Conservation (phyloP, 2,329 filamentous ascomycete genomes). For the Huntiella omanensis region DNA sequence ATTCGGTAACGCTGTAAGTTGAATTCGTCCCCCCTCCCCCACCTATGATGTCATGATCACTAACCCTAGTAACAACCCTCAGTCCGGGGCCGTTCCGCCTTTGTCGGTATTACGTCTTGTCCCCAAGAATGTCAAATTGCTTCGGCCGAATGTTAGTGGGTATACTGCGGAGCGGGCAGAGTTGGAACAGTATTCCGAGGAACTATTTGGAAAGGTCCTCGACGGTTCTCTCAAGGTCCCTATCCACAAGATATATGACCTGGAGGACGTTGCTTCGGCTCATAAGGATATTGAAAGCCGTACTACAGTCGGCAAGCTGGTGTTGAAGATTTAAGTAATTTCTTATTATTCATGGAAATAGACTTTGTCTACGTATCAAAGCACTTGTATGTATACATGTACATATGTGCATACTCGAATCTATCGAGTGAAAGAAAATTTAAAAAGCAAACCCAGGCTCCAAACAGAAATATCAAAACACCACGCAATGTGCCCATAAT, state of each 20-base stretch:
- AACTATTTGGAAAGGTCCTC: conserved; percentile 55
- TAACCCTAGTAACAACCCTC: conserved; percentile 1
- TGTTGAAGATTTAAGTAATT: conserved; percentile 37
- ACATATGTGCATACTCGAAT: neutral
- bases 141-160: conserved; percentile 53
- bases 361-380: neutral
- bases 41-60: conserved; percentile 3
- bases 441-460: neutral
- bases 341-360: conserved; percentile 12
- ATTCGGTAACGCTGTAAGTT: conserved; percentile 59
- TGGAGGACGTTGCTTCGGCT: conserved; percentile 53
- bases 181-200: conserved; percentile 46
- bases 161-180: conserved; percentile 56
- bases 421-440: neutral
- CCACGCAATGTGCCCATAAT: neutral
- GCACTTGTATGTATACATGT: neutral
- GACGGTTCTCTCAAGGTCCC: conserved; percentile 51
- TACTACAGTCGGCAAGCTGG: conserved; percentile 66
- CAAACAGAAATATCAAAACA: neutral
- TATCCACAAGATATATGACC: conserved; percentile 59
- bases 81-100: conserved; percentile 57
- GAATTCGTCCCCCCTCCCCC: neutral
- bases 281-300: conserved; percentile 64
- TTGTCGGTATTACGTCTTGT: conserved; percentile 36
- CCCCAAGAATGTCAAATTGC: conserved; percentile 58